These are phyloP conservation scores for Metschnikowia lochheadii DNA, from an alignment of 805 yeast genomes.

Conservation along the genomic window DNA sequence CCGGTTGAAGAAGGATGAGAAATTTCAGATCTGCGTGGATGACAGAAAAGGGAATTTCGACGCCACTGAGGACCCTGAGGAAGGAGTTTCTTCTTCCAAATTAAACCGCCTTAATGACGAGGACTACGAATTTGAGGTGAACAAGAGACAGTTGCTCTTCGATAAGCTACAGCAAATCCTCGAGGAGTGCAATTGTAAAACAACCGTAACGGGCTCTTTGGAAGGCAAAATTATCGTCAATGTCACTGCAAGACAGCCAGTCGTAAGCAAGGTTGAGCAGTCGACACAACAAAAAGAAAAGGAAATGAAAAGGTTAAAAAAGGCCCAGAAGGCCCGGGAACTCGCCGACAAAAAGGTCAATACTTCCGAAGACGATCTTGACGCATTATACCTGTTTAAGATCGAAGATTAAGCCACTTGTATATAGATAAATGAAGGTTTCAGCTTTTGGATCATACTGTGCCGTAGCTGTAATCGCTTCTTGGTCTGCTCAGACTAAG, in stretches of 20 bases:
- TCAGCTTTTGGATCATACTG: constrained; percentile 12
- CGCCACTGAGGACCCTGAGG: constrained; percentile 14
- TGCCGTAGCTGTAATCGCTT: constrained; percentile 9
- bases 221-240: constrained; percentile 24
- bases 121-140: constrained; percentile 17
- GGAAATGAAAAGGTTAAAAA: constrained; percentile 16
- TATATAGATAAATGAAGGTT: constrained; percentile 1
- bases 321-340: constrained; percentile 16
- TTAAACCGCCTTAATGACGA: constrained; percentile 9
- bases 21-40: constrained; percentile 26
- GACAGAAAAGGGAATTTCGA: constrained; percentile 18
- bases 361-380: constrained; percentile 29
- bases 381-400: constrained; percentile 37
- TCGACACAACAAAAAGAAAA: constrained; percentile 12
- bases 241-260: constrained; percentile 9
- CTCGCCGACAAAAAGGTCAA: constrained; percentile 17
- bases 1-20: constrained; percentile 43
- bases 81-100: constrained; percentile 2
- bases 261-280: neutral
- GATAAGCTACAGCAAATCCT: constrained; percentile 25
- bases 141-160: constrained; percentile 28
- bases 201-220: constrained; percentile 25
- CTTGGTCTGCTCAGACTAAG: neutral
- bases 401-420: constrained; percentile 29
- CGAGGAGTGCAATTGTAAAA: constrained; percentile 28